Conservation (phyloP, 257 asterid genomes). For the Voacanga thouarsii region DNA sequence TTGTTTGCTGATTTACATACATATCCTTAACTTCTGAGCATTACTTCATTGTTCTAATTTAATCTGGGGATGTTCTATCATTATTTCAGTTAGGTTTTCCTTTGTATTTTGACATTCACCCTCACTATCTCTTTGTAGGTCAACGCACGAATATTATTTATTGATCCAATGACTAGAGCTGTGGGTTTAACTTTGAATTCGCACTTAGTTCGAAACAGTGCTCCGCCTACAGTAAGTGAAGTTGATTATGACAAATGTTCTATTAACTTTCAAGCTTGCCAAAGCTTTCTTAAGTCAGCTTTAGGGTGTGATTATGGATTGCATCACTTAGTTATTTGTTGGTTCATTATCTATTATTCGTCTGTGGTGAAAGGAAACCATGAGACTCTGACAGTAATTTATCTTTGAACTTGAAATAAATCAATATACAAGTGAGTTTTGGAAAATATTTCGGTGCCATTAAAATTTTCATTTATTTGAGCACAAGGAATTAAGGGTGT, state of each 20-base stretch:
- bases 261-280: neutral
- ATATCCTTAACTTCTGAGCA: neutral
- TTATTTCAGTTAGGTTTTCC: neutral
- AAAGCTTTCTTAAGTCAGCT: neutral
- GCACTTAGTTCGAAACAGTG: slow-evolving; percentile 64
- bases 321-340: neutral
- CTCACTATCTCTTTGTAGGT: slow-evolving; percentile 43
- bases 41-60: neutral
- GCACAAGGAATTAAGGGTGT: neutral
- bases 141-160: slow-evolving; percentile 91
- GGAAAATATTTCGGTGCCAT: neutral
- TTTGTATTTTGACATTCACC: neutral
- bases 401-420: neutral
- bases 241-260: slow-evolving; percentile 2
- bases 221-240: slow-evolving; percentile 79
- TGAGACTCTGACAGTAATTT: neutral
- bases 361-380: neutral
- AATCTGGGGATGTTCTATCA: slow-evolving; percentile 8
- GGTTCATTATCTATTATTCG: neutral
- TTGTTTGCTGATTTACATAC: neutral
- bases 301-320: neutral
- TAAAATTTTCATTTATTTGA: neutral
- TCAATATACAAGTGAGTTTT: neutral
- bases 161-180: slow-evolving; percentile 94
- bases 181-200: slow-evolving; percentile 93